Base-by-base conservation (phyloP, 768 basidiomycete genomes). In the Hydnum rufescens region DNA sequence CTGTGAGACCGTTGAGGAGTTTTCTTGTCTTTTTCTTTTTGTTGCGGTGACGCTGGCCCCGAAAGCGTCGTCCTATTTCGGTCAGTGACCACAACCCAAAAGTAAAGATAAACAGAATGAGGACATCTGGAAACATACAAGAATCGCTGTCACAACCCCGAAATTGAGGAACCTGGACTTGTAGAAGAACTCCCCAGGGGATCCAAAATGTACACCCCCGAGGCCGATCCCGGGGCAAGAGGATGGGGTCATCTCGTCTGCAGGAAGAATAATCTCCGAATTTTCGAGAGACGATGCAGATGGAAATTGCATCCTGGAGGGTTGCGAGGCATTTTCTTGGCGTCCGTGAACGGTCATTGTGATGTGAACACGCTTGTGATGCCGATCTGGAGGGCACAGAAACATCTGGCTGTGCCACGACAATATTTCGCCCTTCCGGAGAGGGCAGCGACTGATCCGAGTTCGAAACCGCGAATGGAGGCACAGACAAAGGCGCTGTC, bases 161-260 rank as follows among this genome's bases (percentile, higher is more conserved):
- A 79, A 70, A 18, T 90, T 74, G 58, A 92, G 63, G 61, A 89
- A 86, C 46, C 74, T 69, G 54, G 71, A 71, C 65, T 97, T 99
- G 55, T n/a, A n/a, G n/a, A 95, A 70, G 56, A 71, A 68, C 60
- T 92, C 87, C 1, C 92, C 92, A 6, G 67, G 60, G 5, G 67
- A 58, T 23, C 8, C 25, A 39, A 19, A n/a, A n/a, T n/a, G n/a
- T n/a, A n/a, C n/a, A n/a, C n/a, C n/a, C n/a, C n/a, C n/a, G n/a
- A n/a, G n/a, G n/a, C n/a, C n/a, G n/a, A n/a, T n/a, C n/a, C n/a
- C n/a, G n/a, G n/a, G n/a, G n/a, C n/a, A n/a, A n/a, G n/a, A n/a
- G n/a, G n/a, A 26, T 26, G 44, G 6, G 16, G 6, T 25, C 8
- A 26, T 13, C 25, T 47, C 44, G 44, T 13, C 44, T 8, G 13